Conservation (phyloP, 1,139 yeast species). For the Arxiozyma slooffiae region DNA sequence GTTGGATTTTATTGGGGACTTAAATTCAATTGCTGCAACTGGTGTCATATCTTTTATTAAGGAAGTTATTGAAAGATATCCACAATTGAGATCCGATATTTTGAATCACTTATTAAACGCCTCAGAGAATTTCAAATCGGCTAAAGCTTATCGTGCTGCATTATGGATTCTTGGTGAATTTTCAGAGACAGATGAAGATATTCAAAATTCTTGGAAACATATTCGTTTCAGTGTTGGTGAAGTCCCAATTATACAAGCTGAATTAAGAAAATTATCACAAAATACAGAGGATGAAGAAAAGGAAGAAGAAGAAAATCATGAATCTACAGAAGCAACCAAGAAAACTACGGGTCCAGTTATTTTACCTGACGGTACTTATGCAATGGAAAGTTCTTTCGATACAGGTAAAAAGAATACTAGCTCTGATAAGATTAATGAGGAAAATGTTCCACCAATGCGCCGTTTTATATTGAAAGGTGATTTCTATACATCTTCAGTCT, state of each 20-base stretch:
- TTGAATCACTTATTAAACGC: constrained; percentile 54
- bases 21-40: constrained; percentile 76
- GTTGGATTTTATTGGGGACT: constrained; percentile 75
- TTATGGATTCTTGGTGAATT: constrained; percentile 96
- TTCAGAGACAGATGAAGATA: constrained; percentile 58
- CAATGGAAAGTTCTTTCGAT: constrained; percentile 79
- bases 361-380: constrained; percentile 96
- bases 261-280: constrained; percentile 38
- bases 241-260: constrained; percentile 77
- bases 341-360: constrained; percentile 63
- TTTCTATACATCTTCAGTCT: constrained; percentile 80
- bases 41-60: constrained; percentile 85
- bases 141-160: constrained; percentile 87
- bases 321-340: constrained; percentile 26
- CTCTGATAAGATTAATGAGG: constrained; percentile 17
- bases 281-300: constrained; percentile 33
- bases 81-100: constrained; percentile 62
- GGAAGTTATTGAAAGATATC: constrained; percentile 89
- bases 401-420: constrained; percentile 9
- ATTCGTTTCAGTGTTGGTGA: constrained; percentile 82
- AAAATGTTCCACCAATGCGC: constrained; percentile 60
- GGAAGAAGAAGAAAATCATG: constrained; percentile 20
- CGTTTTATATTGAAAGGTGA: constrained; percentile 78
- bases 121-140: constrained; percentile 64
- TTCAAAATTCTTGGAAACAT: constrained; percentile 80